These are phyloP conservation scores for Adenanthera pavonina DNA, from an alignment of 306 rosid species.

Conservation along the genomic window DNA sequence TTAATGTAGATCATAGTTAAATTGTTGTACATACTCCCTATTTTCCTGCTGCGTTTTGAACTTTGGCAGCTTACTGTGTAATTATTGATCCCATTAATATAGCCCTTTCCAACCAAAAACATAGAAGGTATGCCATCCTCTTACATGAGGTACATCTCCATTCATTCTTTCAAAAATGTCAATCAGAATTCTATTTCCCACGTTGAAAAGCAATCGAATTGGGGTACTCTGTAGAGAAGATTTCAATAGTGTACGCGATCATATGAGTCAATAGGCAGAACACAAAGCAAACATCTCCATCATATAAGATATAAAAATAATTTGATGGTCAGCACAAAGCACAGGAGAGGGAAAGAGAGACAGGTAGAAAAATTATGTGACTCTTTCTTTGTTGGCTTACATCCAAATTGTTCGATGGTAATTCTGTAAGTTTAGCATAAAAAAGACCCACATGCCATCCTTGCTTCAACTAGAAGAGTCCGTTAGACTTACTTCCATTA, in stretches of 20 bases:
- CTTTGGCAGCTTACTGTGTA: too few species aligned
- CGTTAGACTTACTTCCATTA: constrained; percentile 49
- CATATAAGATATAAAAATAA: constrained; percentile 8
- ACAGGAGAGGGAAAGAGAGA: constrained; percentile 32
- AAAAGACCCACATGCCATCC: constrained; percentile 56
- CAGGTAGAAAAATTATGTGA: constrained; percentile 34
- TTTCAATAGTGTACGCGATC: constrained; percentile 30
- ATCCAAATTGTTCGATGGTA: constrained; percentile 70
- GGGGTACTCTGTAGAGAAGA: constrained; percentile 64
- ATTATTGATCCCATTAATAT: too few species aligned
- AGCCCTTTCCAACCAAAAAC: too few species aligned
- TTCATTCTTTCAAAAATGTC: constrained; percentile 66
- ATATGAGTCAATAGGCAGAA: constrained; percentile 17
- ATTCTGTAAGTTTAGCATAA: constrained; percentile 64
- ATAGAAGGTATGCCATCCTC: constrained; percentile 44
- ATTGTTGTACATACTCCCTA: too few species aligned
- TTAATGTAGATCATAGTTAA: too few species aligned
- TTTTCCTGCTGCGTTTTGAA: too few species aligned
- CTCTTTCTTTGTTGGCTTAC: constrained; percentile 50
- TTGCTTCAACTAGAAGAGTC: constrained; percentile 51
- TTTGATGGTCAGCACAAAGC: background rate
- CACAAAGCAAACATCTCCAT: background rate
- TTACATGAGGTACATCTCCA: constrained; percentile 77
- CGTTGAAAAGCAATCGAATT: constrained; percentile 64
- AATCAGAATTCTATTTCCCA: constrained; percentile 65